A percentile compares a stretch with the other conserved stretches of the same genome.
Conservation (phyloP, 1,139 yeast species). For the Pichia sp. region DNA sequence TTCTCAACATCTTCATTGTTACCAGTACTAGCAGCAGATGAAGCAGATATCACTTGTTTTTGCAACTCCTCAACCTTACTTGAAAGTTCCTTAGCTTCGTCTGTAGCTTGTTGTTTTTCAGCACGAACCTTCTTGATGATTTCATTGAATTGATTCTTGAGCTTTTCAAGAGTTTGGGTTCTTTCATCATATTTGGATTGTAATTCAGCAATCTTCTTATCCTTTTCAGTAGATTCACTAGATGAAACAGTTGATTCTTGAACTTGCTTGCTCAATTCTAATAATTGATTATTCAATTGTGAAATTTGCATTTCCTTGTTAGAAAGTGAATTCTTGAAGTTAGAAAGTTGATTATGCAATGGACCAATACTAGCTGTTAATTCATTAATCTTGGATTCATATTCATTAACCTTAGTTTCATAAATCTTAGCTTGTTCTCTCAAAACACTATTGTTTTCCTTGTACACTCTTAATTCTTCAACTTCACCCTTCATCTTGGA, state of each 20-base stretch:
- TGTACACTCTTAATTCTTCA: conserved; percentile 64
- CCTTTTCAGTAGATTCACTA: conserved; percentile 1
- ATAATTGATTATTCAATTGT: conserved; percentile 29
- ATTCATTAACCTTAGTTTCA: conserved; percentile 31
- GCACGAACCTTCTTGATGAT: conserved; percentile 26
- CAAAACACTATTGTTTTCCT: conserved; percentile 71
- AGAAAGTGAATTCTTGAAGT: conserved; percentile 38
- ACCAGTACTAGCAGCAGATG: too few species aligned
- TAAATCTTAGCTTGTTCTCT: conserved; percentile 49
- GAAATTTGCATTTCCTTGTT: conserved; percentile 40
- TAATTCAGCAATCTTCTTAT: conserved; percentile 8
- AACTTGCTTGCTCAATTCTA: conserved; percentile 35
- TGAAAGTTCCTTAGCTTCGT: conserved; percentile 20
- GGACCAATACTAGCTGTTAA: conserved; percentile 32
- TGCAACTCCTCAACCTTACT: conserved; percentile 20
- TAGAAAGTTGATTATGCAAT: conserved; percentile 33
- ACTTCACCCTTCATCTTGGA: conserved; percentile 57
- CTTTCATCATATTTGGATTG: conserved; percentile 16
- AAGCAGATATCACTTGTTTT: too few species aligned
- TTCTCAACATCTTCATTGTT: conserved; percentile 16
- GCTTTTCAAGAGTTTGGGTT: conserved; percentile 21
- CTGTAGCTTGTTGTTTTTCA: conserved; percentile 25
- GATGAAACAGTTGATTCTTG: conserved; percentile 17
- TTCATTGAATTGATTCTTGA: conserved; percentile 30
- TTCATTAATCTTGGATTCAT: conserved; percentile 37